These are phyloP conservation scores for Penicillium occitanis DNA, from an alignment of 2,329 filamentous ascomycete species.

Conservation along the genomic window DNA sequence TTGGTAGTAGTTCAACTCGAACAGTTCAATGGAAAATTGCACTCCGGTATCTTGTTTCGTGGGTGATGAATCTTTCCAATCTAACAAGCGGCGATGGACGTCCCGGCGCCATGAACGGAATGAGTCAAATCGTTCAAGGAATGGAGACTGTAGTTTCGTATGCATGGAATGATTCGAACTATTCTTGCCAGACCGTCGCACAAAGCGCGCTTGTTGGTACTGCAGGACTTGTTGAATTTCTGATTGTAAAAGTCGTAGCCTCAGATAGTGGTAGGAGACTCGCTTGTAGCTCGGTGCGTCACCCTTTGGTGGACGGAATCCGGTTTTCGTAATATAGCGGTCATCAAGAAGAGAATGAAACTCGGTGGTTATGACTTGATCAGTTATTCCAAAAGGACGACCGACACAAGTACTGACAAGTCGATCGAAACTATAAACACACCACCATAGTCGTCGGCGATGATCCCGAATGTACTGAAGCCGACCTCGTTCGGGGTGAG, in stretches of 20 bases:
- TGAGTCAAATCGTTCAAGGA: conserved; percentile 76
- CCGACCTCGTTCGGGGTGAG: conserved; percentile 60
- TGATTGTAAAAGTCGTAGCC: conserved; percentile 82
- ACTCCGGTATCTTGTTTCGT: conserved; percentile 78
- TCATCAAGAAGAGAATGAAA: conserved; percentile 89
- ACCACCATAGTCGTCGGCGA: conserved; percentile 90
- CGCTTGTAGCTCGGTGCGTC: conserved; percentile 79
- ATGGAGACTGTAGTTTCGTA: conserved; percentile 77
- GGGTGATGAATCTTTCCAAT: conserved; percentile 85
- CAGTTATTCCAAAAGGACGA: conserved; percentile 89
- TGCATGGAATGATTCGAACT: conserved; percentile 71
- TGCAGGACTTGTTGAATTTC: conserved; percentile 94
- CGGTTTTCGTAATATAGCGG: conserved; percentile 76
- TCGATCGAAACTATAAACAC: conserved; percentile 91
- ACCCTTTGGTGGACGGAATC: conserved; percentile 65
- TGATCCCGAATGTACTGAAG: conserved; percentile 84
- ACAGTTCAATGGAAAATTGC: conserved; percentile 81
- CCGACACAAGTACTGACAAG: conserved; percentile 93
- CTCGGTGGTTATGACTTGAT: conserved; percentile 93
- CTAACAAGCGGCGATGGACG: conserved; percentile 75
- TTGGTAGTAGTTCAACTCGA: conserved; percentile 97
- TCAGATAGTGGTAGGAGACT: conserved; percentile 89
- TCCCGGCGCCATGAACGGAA: conserved; percentile 87
- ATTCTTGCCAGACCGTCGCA: conserved; percentile 65
- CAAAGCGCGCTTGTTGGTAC: conserved; percentile 82